Evolutionary conservation across 345 rosid species (phyloP).

Genomic region (Populus euphratica): DNA sequence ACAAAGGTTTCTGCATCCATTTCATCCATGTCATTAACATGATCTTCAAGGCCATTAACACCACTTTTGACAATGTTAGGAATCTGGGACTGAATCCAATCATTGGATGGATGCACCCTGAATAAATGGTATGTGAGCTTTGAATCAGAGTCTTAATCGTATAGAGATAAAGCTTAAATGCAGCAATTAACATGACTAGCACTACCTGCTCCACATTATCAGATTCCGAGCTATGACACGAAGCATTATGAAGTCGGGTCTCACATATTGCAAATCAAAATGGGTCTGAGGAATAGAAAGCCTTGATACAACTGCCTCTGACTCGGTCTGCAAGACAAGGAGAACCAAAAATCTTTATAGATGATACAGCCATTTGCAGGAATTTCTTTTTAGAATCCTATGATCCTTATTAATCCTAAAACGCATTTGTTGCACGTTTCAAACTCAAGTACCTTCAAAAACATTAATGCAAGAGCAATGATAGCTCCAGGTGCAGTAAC

Average conservation of each 20-base stretch:
- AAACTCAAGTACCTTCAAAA: constrained; percentile 57
- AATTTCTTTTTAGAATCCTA: background rate
- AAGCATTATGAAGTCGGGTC: constrained; percentile 98
- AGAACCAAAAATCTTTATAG: background rate
- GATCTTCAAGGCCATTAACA: constrained; percentile 56
- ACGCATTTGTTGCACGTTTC: background rate
- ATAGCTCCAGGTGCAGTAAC: constrained; percentile 97
- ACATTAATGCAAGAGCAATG: constrained; percentile 87
- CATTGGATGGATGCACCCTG: constrained; percentile 78
- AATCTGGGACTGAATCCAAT: constrained; percentile 86
- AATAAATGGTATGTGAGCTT: constrained; percentile 19
- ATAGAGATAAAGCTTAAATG: constrained; percentile 16
- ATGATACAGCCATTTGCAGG: background rate
- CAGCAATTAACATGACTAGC: constrained; percentile 6
- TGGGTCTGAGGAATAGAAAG: constrained; percentile 78
- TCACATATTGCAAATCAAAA: constrained; percentile 79
- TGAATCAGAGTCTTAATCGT: constrained; percentile 16
- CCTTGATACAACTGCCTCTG: constrained; percentile 67
- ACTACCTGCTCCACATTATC: constrained; percentile 94
- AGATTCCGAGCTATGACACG: constrained; percentile 93
- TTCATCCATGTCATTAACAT: constrained; percentile 58
- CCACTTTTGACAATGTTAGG: constrained; percentile 74
- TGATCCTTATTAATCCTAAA: background rate
- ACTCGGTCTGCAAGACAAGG: constrained; percentile 66
- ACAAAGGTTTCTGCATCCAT: constrained; percentile 76